Base-by-base conservation (phyloP, 345 rosid species). In the Pseudoturritis turrita region DNA sequence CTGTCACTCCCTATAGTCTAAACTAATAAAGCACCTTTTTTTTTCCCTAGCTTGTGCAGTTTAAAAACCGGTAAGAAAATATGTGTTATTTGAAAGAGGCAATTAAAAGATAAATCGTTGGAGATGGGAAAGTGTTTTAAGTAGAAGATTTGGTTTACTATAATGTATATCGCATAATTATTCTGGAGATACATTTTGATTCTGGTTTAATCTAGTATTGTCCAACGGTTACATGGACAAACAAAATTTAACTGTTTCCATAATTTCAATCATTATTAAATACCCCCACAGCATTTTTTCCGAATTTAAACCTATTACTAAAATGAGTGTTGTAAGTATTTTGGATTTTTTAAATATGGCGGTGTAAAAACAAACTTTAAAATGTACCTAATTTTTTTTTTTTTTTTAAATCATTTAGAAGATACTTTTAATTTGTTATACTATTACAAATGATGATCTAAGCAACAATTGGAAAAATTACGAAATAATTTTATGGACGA, bases 101-200 rank as follows among this genome's bases (percentile, higher is more conserved):
- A 25, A 64, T 65, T 21, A 25, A 55, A 25, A 2, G 44, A 47
- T n/a, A 49, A 66, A 56, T 57, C 67, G 17, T 47, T 18, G 11
- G 39, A 51, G 55, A 59, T 50, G 21, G 71, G 60, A 69, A 62
- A 68, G 33, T 62, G 44, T 15, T 45, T 70, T 70, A 76, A 45
- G 71, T 55, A 9, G 15, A 62, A 62, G 79, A 76, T 76, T 70
- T 70, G 43, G 71, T 59, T 68, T 50, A 60, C 21, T 51, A 43
- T 50, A 44, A 25, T 59, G 31, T 59, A 23, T 55, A 53, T 62
- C 17, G n/a, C 29, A 44, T 62, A 37, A 69, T 69, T 25, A 76
- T 63, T 62, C 1, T 55, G 35, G 18, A 70, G 75, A 76, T 76
- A 44, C 65, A 62, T 4, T 62, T 55, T 69, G 75, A 76, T 68